Conservation (phyloP, 352 stramenopile species). For the Globisporangium okanoganense region DNA sequence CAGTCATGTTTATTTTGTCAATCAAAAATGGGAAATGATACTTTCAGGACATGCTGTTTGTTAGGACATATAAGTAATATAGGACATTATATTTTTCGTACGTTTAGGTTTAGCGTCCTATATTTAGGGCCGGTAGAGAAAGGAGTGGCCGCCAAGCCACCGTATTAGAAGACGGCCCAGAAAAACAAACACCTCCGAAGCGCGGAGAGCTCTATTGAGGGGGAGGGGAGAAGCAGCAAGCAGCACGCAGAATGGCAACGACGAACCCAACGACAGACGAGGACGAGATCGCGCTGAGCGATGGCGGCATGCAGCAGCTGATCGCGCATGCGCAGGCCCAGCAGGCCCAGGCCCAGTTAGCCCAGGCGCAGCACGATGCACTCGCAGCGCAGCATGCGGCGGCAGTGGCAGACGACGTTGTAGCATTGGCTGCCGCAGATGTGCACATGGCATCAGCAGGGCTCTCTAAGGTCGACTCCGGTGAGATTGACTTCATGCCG, state of each 20-base stretch:
- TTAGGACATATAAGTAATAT: no score
- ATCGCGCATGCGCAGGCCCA: slow-evolving; percentile 52
- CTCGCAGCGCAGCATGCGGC: slow-evolving; percentile 15
- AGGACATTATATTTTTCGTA: no score
- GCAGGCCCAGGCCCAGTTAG: slow-evolving; percentile 18
- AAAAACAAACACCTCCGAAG: slow-evolving; percentile 20
- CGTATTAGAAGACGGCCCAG: slow-evolving; percentile 36
- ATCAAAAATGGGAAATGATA: no score
- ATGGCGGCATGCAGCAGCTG: slow-evolving; percentile 48
- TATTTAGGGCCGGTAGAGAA: no score
- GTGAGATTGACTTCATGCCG: slow-evolving; percentile 27
- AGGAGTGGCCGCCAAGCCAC: slow-evolving; percentile 7
- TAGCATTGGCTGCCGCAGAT: slow-evolving; percentile 3
- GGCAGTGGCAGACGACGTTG: slow-evolving; percentile 1
- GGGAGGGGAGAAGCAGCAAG: neutral
- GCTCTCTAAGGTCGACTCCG: slow-evolving; percentile 5
- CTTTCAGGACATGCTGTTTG: no score
- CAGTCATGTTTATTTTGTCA: slow-evolving; percentile 15
- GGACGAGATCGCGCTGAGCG: slow-evolving; percentile 49
- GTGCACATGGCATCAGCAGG: slow-evolving; percentile 10
- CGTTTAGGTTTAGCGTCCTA: no score
- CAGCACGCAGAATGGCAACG: slow-evolving; percentile 23
- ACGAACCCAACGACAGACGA: slow-evolving; percentile 45
- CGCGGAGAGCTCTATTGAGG: slow-evolving; percentile 5
- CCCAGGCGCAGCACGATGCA: slow-evolving; percentile 8